A percentile compares a stretch with the other conserved stretches of the same genome.
Conservation (phyloP, 441 rosid genomes). For the Manihot esculenta region DNA sequence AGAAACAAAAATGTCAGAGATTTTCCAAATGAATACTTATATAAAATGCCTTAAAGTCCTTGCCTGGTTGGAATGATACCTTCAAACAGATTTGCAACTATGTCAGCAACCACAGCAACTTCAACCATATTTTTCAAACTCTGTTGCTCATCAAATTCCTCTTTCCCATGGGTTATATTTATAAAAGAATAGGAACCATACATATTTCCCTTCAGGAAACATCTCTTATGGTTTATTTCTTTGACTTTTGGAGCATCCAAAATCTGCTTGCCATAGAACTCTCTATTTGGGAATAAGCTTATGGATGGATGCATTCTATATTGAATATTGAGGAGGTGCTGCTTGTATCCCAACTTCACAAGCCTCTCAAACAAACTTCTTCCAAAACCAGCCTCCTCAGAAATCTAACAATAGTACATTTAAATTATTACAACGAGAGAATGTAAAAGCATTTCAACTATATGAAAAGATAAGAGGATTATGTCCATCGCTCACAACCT, state of each 20-base stretch:
- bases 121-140: slow-evolving; percentile 47
- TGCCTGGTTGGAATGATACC: slow-evolving; percentile 25
- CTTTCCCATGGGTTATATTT: slow-evolving; percentile 34
- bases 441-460: neutral
- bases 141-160: slow-evolving; percentile 9
- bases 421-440: neutral
- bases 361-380: slow-evolving; percentile 61
- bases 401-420: slow-evolving; percentile 26
- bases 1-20: neutral
- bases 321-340: slow-evolving; percentile 43
- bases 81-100: slow-evolving; percentile 41
- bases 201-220: slow-evolving; percentile 36
- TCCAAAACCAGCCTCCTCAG: slow-evolving; percentile 37
- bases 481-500: slow-evolving; percentile 25
- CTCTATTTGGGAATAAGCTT: slow-evolving; percentile 39
- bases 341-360: slow-evolving; percentile 30
- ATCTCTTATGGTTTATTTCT: slow-evolving; percentile 19
- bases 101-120: slow-evolving; percentile 38
- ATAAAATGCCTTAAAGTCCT: neutral
- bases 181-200: slow-evolving; percentile 49
- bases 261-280: slow-evolving; percentile 38
- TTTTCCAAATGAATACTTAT: neutral
- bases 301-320: slow-evolving; percentile 64
- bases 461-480: neutral
- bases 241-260: slow-evolving; percentile 33